Evolutionary conservation across 768 basidiomycete species (phyloP), one percentile per base, ranked within the genome.

Genomic region (Suillus subalutaceus): DNA sequence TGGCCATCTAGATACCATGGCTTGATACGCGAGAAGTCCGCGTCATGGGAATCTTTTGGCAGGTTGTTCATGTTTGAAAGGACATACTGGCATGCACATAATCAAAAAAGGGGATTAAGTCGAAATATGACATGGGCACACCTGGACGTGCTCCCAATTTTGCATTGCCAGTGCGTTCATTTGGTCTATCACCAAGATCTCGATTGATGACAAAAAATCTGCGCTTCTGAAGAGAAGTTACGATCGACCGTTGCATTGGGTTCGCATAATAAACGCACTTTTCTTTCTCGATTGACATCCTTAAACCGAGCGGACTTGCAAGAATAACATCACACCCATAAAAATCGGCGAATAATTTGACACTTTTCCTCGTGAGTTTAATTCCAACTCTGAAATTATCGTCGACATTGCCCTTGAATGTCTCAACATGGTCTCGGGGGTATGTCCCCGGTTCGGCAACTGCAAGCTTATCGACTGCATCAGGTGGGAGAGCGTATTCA

Each of bases 101-200:
- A 44, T 2, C 16, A n/a, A 37, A 18, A 35, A 48, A 35, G 16
- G 52, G 56, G 30, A 53, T 37, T 37, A 4, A 56, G 6, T 13
- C 15, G 48, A 41, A 38, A 35, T 3, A 48, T 43, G 9, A 37
- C 9, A 4, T 5, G 16, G 20, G 72, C 82, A 43, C 73, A 94
- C 96, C 84, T 97, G 93, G 23, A 96, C 85, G 73, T 99, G 97
- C 46, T 98, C 96, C 97, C 97, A 99, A 72, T 99, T 99, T 80
- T 99, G 97, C 97, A 99, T 99, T 4, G 88, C 85, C 71, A 99
- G 85, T 4, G 91, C 91, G 76, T 99, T 95, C 82, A 94, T 83
- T 72, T 97, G 96, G 75, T 99, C 97, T 18, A 94, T 83, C n/a
- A 99, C 79, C 26, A 95, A 79, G 6, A 99, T 78, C 74, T 99